phyloP scores from a whole-genome alignment of 805 yeast species.

The Cyberlindnera saturnus region DNA sequence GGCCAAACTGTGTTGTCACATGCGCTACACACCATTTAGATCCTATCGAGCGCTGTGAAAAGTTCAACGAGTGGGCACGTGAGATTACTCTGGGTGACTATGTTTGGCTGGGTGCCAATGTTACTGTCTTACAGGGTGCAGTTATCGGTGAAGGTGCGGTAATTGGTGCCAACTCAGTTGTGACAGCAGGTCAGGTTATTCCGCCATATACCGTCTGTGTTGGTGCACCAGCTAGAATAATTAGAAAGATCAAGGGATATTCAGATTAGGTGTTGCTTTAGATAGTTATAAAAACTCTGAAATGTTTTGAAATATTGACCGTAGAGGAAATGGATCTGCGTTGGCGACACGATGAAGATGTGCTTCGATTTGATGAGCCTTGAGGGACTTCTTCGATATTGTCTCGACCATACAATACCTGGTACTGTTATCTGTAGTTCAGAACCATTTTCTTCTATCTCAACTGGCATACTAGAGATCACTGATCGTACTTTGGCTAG shows the following conservation, averaged over 20 bases:
- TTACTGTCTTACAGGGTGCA: slow-evolving; percentile 56
- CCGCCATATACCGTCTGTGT: slow-evolving; percentile 50
- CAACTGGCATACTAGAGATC: background rate
- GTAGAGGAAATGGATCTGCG: slow-evolving; percentile 13
- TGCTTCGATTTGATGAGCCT: slow-evolving; percentile 1
- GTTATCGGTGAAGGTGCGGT: slow-evolving; percentile 56
- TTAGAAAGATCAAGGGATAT: slow-evolving; percentile 25
- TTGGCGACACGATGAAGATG: slow-evolving; percentile 8
- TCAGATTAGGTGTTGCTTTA: slow-evolving; percentile 2
- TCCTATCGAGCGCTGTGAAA: slow-evolving; percentile 33
- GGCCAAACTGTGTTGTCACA: slow-evolving; percentile 54
- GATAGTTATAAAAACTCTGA: slow-evolving; percentile 20
- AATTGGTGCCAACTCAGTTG: slow-evolving; percentile 66
- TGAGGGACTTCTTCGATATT: slow-evolving; percentile 16
- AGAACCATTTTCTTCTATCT: background rate
- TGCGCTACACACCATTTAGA: slow-evolving; percentile 65
- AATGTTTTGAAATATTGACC: slow-evolving; percentile 12
- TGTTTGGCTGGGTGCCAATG: slow-evolving; percentile 63
- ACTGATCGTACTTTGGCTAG: slow-evolving; percentile 1
- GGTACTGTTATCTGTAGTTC: slow-evolving; percentile 1
- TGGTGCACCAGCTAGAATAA: slow-evolving; percentile 57
- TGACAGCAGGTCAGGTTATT: slow-evolving; percentile 40
- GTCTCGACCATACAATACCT: slow-evolving; percentile 23
- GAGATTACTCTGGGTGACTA: slow-evolving; percentile 57
- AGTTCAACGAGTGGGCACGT: slow-evolving; percentile 40